A percentile compares a stretch with the other conserved stretches of the same genome.
Conservation (phyloP, 148 eudicot genomes). For the Spergularia bocconei region DNA sequence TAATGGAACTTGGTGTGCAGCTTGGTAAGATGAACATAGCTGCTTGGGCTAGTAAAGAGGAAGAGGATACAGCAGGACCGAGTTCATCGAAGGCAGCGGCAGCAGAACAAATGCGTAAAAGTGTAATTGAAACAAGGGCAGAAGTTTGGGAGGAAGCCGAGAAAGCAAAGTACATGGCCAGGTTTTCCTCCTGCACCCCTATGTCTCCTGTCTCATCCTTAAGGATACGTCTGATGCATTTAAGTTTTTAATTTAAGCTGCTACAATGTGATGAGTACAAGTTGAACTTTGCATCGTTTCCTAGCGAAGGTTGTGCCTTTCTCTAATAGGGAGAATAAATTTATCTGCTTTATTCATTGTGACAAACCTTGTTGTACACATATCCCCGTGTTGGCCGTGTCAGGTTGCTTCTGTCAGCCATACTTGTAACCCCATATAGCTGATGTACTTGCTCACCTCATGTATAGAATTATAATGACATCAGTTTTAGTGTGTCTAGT, state of each 20-base stretch:
- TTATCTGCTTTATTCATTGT: too few relatives aligned
- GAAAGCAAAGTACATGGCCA: slow-evolving; percentile 61
- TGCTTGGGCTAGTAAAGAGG: slow-evolving; percentile 59
- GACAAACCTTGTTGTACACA: background rate
- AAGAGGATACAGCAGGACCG: slow-evolving; percentile 39
- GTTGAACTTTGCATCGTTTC: too few relatives aligned
- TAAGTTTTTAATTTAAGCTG: background rate
- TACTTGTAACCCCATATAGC: too few relatives aligned
- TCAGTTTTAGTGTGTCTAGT: too few relatives aligned
- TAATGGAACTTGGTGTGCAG: slow-evolving; percentile 60
- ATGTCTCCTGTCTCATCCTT: background rate
- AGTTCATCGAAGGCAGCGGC: slow-evolving; percentile 24
- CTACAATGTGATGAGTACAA: too few relatives aligned
- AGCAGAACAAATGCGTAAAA: slow-evolving; percentile 34
- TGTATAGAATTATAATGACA: too few relatives aligned
- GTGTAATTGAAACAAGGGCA: slow-evolving; percentile 52
- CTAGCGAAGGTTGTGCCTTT: too few relatives aligned
- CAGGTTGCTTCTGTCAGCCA: too few relatives aligned
- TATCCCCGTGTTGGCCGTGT: background rate
- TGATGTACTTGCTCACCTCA: too few relatives aligned
- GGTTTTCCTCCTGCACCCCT: slow-evolving; percentile 27
- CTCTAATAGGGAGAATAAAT: too few relatives aligned
- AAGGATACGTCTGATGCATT: background rate
- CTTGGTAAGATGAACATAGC: slow-evolving; percentile 59
- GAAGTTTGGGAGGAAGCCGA: slow-evolving; percentile 77